A percentile compares a stretch with the other conserved stretches of the same genome.
Evolutionary conservation across 1,139 yeast genomes (phyloP).

Genomic region (Taphrina confusa): DNA sequence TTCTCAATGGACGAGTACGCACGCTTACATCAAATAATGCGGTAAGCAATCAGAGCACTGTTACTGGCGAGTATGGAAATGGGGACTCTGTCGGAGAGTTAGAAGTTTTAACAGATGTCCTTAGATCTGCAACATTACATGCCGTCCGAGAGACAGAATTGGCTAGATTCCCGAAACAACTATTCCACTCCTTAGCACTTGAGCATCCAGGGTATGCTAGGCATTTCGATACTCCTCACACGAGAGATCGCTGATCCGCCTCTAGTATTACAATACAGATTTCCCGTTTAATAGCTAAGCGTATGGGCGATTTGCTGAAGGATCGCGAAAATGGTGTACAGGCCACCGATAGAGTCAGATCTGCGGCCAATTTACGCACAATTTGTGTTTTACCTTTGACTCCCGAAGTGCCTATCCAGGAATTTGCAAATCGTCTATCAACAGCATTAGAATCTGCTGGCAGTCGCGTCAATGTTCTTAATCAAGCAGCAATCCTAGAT

Average conservation of each 20-base stretch:
- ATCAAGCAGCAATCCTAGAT: constrained; percentile 75
- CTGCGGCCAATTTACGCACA: constrained; percentile 60
- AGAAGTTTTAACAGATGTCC: constrained; percentile 83
- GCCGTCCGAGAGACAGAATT: constrained; percentile 93
- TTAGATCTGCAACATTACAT: constrained; percentile 69
- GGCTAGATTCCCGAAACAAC: constrained; percentile 85
- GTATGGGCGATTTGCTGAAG: constrained; percentile 50
- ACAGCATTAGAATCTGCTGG: constrained; percentile 57
- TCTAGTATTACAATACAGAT: constrained; percentile 80
- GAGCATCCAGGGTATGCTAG: constrained; percentile 67
- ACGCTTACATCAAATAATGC: constrained; percentile 50
- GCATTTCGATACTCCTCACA: too few species aligned
- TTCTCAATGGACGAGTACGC: constrained; percentile 83
- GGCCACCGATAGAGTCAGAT: constrained; percentile 4
- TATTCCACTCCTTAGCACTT: constrained; percentile 79
- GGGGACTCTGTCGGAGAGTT: constrained; percentile 95
- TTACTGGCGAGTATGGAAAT: constrained; percentile 81
- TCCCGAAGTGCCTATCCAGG: constrained; percentile 76
- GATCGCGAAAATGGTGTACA: constrained; percentile 27
- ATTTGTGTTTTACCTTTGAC: constrained; percentile 81
- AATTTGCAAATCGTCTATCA: constrained; percentile 74
- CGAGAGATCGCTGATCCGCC: too few species aligned
- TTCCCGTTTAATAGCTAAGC: constrained; percentile 79
- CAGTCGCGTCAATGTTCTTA: constrained; percentile 66
- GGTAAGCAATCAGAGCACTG: constrained; percentile 46